phyloP scores from a whole-genome alignment of 441 rosid genomes.

The Aleurites moluccanus region DNA sequence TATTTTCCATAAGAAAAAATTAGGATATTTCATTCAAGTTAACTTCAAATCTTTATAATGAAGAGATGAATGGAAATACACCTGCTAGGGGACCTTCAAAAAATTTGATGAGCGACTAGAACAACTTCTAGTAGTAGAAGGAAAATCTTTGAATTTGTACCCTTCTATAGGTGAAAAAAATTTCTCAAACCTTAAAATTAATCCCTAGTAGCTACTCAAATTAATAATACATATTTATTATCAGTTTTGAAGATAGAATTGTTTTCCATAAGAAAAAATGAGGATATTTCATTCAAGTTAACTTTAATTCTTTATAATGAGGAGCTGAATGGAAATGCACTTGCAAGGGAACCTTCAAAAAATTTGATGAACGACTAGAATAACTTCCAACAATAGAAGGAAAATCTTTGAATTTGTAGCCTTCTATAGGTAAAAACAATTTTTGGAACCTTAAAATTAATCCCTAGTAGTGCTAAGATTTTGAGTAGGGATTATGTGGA shows the following conservation, averaged over 20 bases:
- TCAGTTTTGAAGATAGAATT: neutral
- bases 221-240: no score
- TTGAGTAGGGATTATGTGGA: no score
- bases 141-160: slow-evolving; percentile 12
- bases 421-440: slow-evolving; percentile 9
- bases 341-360: slow-evolving; percentile 21
- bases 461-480: no score
- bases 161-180: slow-evolving; percentile 10
- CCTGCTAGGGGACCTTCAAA: slow-evolving; percentile 25
- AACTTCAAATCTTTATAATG: neutral
- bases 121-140: slow-evolving; percentile 21
- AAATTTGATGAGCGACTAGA: slow-evolving; percentile 19
- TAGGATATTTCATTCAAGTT: neutral
- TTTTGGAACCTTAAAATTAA: slow-evolving; percentile 19
- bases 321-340: no score
- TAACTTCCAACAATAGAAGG: slow-evolving; percentile 19
- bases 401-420: slow-evolving; percentile 10
- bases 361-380: slow-evolving; percentile 19
- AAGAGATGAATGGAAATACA: no score
- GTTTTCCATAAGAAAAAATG: slow-evolving; percentile 12
- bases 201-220: no score
- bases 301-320: neutral
- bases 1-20: slow-evolving; percentile 6
- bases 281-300: neutral
- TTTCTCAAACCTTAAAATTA: slow-evolving; percentile 18